Evolutionary conservation across 2,329 filamentous ascomycete genomes (phyloP), one percentile per base, ranked within the genome.

Genomic region (Chalaropsis thielavioides): DNA sequence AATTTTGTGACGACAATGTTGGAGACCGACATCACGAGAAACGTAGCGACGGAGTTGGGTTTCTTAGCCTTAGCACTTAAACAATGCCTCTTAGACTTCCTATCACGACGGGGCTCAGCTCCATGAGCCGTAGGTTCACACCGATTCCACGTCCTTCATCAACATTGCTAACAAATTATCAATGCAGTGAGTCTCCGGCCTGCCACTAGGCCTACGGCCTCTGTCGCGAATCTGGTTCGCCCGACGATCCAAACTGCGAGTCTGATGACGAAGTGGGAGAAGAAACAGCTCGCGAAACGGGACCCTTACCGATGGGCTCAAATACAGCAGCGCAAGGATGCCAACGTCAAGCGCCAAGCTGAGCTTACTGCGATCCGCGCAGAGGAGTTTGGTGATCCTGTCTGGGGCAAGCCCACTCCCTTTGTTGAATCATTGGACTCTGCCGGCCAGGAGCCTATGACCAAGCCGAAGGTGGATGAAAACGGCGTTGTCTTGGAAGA

Each of bases 251-350:
- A 89, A 69, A 83, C 83, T 68, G 86, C 88, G 61, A 83, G 83
- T 69, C 73, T 86, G 24, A 67, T 67, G 66, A 83, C 84, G 46
- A 76, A 77, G 62, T 80, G 83, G 69, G 82, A 88, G 69, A 83
- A 83, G 76, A 85, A 85, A 73, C 81, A 83, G 67, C 80, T 82
- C 68, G 82, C 82, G 67, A 85, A 87, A 73, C 83, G 84, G 72
- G 90, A 97, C 71, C 91, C 91, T 0, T 96, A 95, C 73, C 81
- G 86, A 67, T 83, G 88, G 75, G 87, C 87, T 2, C 90, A 95
- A 75, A 86, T 89, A 40, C 83, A 88, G 71, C 89, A 91, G 73
- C 86, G 90, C 68, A 95, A 92, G 75, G 84, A 87, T 11, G 89
- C 88, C 69, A 95, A 96, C 72, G 74, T 92, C 58, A 83, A 87